A percentile compares a stretch with the other conserved stretches of the same genome.
Evolutionary conservation across 1,284 basidiomycete species (phyloP).

Genomic region (Pseudomicrostroma phylloplanum): DNA sequence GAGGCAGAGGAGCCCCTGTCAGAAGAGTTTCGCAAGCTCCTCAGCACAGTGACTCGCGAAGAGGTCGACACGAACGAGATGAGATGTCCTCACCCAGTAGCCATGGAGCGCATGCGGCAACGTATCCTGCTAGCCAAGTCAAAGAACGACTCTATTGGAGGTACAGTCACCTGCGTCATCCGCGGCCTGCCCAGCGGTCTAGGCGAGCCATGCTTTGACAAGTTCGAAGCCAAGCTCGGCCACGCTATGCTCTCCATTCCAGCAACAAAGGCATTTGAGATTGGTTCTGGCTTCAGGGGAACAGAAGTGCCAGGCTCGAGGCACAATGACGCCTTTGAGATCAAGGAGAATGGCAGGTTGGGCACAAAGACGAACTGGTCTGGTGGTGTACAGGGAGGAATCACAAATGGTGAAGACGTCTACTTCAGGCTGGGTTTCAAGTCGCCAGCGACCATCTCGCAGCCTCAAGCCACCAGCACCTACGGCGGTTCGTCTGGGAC

Average conservation of each 20-base stretch:
- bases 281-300: constrained; percentile 93
- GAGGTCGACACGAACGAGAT: constrained; percentile 82
- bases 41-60: constrained; percentile 73
- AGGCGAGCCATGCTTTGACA: constrained; percentile 97
- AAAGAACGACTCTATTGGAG: constrained; percentile 86
- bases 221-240: constrained; percentile 89
- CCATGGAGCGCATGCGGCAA: constrained; percentile 85
- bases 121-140: constrained; percentile 90
- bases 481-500: constrained; percentile 84
- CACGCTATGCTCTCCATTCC: constrained; percentile 99
- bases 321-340: constrained; percentile 87
- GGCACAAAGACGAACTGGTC: constrained; percentile 91
- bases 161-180: constrained; percentile 93
- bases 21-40: constrained; percentile 73
- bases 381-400: constrained; percentile 95
- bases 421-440: constrained; percentile 99
- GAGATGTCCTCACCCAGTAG: constrained; percentile 82
- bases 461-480: constrained; percentile 79
- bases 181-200: constrained; percentile 81
- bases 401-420: constrained; percentile 93
- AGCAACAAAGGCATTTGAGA: constrained; percentile 96
- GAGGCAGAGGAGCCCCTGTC: constrained; percentile 71
- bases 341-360: constrained; percentile 64
- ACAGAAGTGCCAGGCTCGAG: constrained; percentile 86
- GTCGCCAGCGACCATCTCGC: constrained; percentile 94